Base-by-base conservation (phyloP, 2,329 filamentous ascomycete species). In the Chaetomiaceae sp. region DNA sequence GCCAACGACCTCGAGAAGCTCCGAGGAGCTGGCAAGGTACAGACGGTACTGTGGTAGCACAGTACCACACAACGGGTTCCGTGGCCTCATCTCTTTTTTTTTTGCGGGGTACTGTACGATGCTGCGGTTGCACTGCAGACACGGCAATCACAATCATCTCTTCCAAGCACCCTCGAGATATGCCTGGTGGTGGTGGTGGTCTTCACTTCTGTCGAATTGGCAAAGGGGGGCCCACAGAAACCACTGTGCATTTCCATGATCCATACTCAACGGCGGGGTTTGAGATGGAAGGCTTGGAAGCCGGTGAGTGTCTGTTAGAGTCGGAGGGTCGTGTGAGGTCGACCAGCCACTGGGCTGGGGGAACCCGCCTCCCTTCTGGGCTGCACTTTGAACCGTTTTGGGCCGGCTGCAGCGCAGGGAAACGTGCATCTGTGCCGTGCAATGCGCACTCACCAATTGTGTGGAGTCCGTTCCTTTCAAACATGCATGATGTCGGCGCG, bases 381-480 rank as follows among this genome's bases (percentile, higher is more conserved):
- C 52, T 58, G 60, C 60, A 61, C 50, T 39, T 33, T 23, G 38
- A 49, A 34, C 58, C 57, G 53, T 51, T 60, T 62, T 51, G n/a
- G 56, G 60, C 58, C 46, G 27, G 43, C 50, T 62, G 60, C 60
- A 62, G 57, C 55, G 46, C 43, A 44, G 51, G n/a, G 50, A 53
- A 54, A 56, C 47, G 45, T 56, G 57, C 40, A 52, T 51, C 40
- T 51, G 48, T 53, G 48, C 53, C 49, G 54, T 33, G 14, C 25
- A 33, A 5, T 12, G 14, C 30, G 5, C 10, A 6, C 6, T 27
- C 6, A 6, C 6, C 12, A 12, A 12, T 27, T 33, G 7, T 33
- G 30, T 33, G 30, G 30, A 33, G 30, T 27, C 25, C 23, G 40
- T 19, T 48, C 50, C 33, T 50, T 34, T 50, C 44, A 21, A 44